Evolutionary conservation across 2,329 filamentous ascomycete species (phyloP).

Genomic region (Knufia petricola): DNA sequence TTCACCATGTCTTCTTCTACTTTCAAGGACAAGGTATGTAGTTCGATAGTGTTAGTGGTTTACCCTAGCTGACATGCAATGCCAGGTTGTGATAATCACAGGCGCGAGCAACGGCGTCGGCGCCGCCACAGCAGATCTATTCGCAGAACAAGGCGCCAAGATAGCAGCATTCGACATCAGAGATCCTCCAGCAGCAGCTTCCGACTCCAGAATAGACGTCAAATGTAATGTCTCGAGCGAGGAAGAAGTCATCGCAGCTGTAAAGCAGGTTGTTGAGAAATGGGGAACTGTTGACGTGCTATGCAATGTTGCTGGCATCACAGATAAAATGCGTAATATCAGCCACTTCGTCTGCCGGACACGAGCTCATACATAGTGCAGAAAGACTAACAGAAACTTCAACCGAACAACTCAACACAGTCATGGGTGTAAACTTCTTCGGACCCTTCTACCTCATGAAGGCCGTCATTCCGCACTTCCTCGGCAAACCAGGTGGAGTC

Average conservation of each 20-base stretch:
- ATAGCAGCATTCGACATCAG: constrained; percentile 1
- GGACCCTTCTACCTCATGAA: constrained; percentile 39
- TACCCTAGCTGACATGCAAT: background rate
- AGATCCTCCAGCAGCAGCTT: background rate
- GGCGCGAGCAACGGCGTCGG: constrained; percentile 35
- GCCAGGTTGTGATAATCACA: constrained; percentile 32
- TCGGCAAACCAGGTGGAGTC: constrained; percentile 3
- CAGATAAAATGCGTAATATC: constrained; percentile 25
- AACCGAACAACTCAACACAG: constrained; percentile 33
- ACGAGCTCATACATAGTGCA: background rate
- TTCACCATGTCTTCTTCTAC: no score
- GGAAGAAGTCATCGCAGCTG: constrained; percentile 8
- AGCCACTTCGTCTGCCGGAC: no score
- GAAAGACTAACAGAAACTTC: constrained; percentile 24
- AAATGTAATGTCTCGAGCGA: constrained; percentile 9
- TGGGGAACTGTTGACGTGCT: constrained; percentile 30
- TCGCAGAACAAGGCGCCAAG: constrained; percentile 15
- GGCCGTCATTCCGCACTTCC: constrained; percentile 28
- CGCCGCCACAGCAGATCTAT: constrained; percentile 8
- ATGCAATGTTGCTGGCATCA: constrained; percentile 38
- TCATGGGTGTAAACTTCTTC: constrained; percentile 36
- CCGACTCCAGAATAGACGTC: background rate
- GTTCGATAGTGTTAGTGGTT: no score
- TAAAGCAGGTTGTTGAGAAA: constrained; percentile 6
- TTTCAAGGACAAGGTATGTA: constrained; percentile 3